Percentiles rank a stretch among this genome's conserved stretches.
These are phyloP conservation scores for Myriosclerotinia curreyana DNA, from an alignment of 2,329 filamentous ascomycete species.

Conservation along the genomic window DNA sequence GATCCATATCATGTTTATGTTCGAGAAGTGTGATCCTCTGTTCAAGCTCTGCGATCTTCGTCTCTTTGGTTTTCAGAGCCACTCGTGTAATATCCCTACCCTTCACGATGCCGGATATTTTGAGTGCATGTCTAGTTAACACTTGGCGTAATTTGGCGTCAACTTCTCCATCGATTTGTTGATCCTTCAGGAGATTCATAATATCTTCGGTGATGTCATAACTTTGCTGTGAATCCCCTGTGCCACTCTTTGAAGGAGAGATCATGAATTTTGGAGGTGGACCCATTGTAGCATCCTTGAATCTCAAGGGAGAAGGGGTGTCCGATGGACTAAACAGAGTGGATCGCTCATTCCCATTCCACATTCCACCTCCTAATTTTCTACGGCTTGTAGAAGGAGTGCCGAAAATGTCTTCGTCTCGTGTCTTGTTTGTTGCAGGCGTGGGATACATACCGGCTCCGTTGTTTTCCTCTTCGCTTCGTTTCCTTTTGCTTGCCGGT, in stretches of 20 bases:
- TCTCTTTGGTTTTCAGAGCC: constrained; percentile 61
- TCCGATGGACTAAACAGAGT: constrained; percentile 28
- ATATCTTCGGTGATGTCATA: constrained; percentile 48
- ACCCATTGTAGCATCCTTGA: constrained; percentile 24
- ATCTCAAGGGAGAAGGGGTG: constrained; percentile 35
- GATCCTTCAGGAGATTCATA: constrained; percentile 48
- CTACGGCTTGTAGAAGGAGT: constrained; percentile 24
- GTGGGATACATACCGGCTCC: constrained; percentile 31
- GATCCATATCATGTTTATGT: constrained; percentile 53
- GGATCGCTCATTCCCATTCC: constrained; percentile 31
- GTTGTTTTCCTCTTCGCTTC: constrained; percentile 23
- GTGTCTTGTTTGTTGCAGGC: constrained; percentile 27
- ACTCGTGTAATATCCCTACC: constrained; percentile 65
- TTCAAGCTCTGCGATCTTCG: constrained; percentile 62
- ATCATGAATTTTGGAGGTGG: constrained; percentile 29
- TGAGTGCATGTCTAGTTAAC: constrained; percentile 55
- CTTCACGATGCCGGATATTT: constrained; percentile 57
- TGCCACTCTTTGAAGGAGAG: constrained; percentile 14
- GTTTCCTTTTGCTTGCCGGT: constrained; percentile 36
- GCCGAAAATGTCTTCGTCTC: constrained; percentile 31
- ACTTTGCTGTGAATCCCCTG: constrained; percentile 9
- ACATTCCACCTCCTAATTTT: constrained; percentile 28
- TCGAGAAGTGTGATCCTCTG: constrained; percentile 58
- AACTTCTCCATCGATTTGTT: constrained; percentile 43
- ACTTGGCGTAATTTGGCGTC: constrained; percentile 44